These are phyloP conservation scores for Parmelia sp. DNA, from an alignment of 495 filamentous ascomycete genomes.

Conservation along the genomic window DNA sequence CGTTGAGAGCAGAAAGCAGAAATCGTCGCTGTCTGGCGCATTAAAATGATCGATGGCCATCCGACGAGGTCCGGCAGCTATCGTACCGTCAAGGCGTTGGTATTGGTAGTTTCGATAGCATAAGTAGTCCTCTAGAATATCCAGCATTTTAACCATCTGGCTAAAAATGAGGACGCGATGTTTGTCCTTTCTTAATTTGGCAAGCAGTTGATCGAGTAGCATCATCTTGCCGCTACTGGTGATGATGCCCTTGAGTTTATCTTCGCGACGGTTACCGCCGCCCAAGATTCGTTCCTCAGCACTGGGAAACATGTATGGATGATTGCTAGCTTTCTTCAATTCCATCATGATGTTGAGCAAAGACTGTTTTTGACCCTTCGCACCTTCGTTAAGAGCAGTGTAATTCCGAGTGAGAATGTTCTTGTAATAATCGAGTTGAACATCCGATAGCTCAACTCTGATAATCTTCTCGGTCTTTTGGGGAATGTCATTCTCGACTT, in stretches of 20 bases:
- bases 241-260: conserved; percentile 82
- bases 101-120: conserved; percentile 82
- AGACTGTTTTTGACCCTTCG: conserved; percentile 83
- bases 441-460: conserved; percentile 88
- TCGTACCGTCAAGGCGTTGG: conserved; percentile 92
- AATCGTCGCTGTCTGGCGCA: conserved; percentile 85
- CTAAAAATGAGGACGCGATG: conserved; percentile 98
- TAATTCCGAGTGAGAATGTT: conserved; percentile 98
- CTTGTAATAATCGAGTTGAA: conserved; percentile 96
- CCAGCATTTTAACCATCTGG: conserved; percentile 98
- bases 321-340: conserved; percentile 96
- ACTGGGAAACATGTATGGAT: conserved; percentile 93
- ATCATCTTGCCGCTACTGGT: conserved; percentile 99
- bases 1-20: conserved; percentile 93
- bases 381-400: conserved; percentile 82
- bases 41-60: conserved; percentile 98
- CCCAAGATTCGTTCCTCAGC: conserved; percentile 82
- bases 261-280: conserved; percentile 71
- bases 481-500: conserved; percentile 90
- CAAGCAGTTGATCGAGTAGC: conserved; percentile 86
- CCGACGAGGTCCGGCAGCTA: conserved; percentile 73
- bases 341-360: conserved; percentile 99
- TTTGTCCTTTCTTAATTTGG: conserved; percentile 82
- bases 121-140: conserved; percentile 90
- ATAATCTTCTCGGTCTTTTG: conserved; percentile 99